These are phyloP conservation scores for Schwanniomyces polymorphus DNA, from an alignment of 805 yeast species.

Conservation along the genomic window DNA sequence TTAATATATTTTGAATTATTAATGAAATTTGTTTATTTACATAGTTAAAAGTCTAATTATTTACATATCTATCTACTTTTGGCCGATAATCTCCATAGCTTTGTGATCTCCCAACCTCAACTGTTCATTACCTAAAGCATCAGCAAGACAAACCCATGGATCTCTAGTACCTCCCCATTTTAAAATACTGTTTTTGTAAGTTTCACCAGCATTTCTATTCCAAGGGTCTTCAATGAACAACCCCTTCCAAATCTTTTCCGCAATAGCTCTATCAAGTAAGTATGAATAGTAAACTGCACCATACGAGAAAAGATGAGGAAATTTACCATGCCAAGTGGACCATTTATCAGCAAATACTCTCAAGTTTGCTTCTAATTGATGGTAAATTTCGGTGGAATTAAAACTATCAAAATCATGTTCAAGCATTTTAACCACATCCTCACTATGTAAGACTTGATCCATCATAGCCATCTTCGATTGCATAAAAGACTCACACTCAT, in stretches of 20 bases:
- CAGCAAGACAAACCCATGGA: slow-evolving; percentile 85
- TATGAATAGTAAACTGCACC: slow-evolving; percentile 95
- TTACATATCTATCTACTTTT: slow-evolving; percentile 1
- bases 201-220: slow-evolving; percentile 70
- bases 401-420: slow-evolving; percentile 26
- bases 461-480: slow-evolving; percentile 88
- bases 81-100: slow-evolving; percentile 57
- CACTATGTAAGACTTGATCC: slow-evolving; percentile 75
- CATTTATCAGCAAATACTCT: slow-evolving; percentile 64
- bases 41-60: background rate
- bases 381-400: slow-evolving; percentile 64
- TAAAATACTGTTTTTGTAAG: slow-evolving; percentile 66
- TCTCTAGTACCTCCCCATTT: slow-evolving; percentile 94
- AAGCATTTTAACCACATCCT: slow-evolving; percentile 24
- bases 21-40: no score
- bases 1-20: no score
- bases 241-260: slow-evolving; percentile 77
- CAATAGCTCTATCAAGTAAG: slow-evolving; percentile 88
- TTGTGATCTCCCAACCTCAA: slow-evolving; percentile 64
- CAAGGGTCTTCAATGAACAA: slow-evolving; percentile 73
- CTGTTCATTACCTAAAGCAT: slow-evolving; percentile 65
- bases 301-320: slow-evolving; percentile 90
- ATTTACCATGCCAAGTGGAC: slow-evolving; percentile 90
- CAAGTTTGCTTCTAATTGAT: slow-evolving; percentile 57
- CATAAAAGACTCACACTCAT: slow-evolving; percentile 74